Evolutionary conservation across 257 asterid genomes (phyloP), one percentile per base, ranked within the genome.

Genomic region (Osmanthus fragrans): DNA sequence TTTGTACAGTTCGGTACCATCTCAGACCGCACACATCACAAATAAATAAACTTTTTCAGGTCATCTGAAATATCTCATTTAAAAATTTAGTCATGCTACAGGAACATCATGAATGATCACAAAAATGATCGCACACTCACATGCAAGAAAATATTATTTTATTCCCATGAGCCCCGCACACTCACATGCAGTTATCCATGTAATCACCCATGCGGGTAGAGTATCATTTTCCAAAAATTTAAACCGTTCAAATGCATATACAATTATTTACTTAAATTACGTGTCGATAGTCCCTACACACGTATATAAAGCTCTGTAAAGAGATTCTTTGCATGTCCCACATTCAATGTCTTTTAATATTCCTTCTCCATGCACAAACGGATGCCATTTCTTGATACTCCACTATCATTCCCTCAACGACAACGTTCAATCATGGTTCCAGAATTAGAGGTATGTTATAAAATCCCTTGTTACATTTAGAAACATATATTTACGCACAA

Each of bases 271-370:
- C 2, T 47, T 47, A 47, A 7, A 15, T 16, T 47, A 47, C n/a
- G n/a, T 47, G 58, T 16, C 11, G n/a, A 4, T 3, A 16, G 6
- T 16, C 58, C 54, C 58, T 16, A 1, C 67, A 51, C 34, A 60
- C 72, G 27, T 25, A 7, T 67, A 45, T 7, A 47, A 47, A 42
- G 56, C 69, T 63, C 69, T 63, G 69, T 63, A 86, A 73, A 39
- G 87, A 90, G 88, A 93, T 91, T 91, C 94, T 82, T 91, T 87
- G 70, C 93, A 89, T 87, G 94, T 77, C 94, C 98, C 97, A 85
- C 94, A 82, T 89, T 85, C 83, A 80, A 70, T 54, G 70, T 72
- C 94, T 93, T 90, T 91, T 54, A 81, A 84, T 93, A 91, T 93
- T 90, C 98, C 89, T 42, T 84, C 81, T 84, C 81, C 87, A 82